phyloP scores from a whole-genome alignment of 768 basidiomycete species.

The Suillus sp. region DNA sequence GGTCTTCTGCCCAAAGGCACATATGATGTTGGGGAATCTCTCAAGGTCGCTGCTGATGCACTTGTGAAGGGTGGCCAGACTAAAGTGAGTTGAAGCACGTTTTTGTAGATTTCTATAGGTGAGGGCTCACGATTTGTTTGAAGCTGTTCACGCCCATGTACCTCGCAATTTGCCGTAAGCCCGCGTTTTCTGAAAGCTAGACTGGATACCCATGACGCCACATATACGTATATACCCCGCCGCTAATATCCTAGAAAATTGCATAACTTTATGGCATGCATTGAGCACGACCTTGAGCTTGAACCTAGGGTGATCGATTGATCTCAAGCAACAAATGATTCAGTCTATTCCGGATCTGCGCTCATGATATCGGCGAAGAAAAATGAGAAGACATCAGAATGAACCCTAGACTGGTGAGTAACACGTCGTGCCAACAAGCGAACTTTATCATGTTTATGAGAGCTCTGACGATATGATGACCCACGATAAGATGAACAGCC shows the following conservation, averaged over 20 bases:
- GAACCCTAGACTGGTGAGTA: conserved; percentile 22
- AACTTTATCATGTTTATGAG: background rate
- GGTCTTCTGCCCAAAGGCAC: conserved; percentile 92
- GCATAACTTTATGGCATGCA: background rate
- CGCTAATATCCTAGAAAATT: conserved; percentile 6
- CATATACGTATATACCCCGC: conserved; percentile 10
- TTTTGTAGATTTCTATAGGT: conserved; percentile 1
- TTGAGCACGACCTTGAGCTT: conserved; percentile 1
- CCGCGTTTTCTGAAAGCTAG: conserved; percentile 23
- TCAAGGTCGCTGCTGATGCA: conserved; percentile 79
- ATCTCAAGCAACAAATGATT: background rate
- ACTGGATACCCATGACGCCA: background rate
- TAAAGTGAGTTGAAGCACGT: conserved; percentile 55
- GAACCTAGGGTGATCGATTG: background rate
- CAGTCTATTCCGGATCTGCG: background rate
- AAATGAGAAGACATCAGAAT: background rate
- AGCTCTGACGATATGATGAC: background rate
- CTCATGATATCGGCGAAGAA: conserved; percentile 20
- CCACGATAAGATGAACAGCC: conserved; percentile 39
- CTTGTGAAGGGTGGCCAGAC: conserved; percentile 83
- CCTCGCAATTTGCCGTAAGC: conserved; percentile 65
- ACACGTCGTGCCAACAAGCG: conserved; percentile 8
- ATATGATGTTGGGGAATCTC: conserved; percentile 81
- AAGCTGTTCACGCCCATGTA: conserved; percentile 92
- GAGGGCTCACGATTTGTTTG: conserved; percentile 12